These are phyloP conservation scores for Miamiensis avidus DNA, from an alignment of 169 alveolate species.

Conservation along the genomic window DNA sequence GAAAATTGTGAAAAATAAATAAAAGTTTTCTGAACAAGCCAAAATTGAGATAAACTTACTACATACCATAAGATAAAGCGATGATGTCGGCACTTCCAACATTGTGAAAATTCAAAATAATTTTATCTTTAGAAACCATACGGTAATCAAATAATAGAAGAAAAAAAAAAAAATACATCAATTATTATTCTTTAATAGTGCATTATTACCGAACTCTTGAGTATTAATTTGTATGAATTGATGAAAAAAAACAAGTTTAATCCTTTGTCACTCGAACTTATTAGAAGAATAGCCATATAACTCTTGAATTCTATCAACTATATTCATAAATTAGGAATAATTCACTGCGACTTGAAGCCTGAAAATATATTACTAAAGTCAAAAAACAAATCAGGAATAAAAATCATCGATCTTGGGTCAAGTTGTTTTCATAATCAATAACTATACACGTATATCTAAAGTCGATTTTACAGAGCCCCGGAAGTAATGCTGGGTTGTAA, in stretches of 20 bases:
- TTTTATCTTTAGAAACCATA: conserved; percentile 79
- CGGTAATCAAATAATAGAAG: conserved; percentile 55
- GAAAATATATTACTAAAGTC: conserved; percentile 79
- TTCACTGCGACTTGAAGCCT: conserved; percentile 87
- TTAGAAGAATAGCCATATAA: conserved; percentile 65
- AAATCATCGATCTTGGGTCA: conserved; percentile 73
- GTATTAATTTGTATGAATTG: conserved; percentile 71
- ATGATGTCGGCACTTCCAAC: conserved; percentile 64
- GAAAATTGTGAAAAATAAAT: conserved; percentile 75
- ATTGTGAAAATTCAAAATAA: conserved; percentile 68
- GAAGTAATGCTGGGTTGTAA: conserved; percentile 83
- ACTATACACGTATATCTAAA: conserved; percentile 68
- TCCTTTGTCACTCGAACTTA: conserved; percentile 56
- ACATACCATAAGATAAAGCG: conserved; percentile 57
- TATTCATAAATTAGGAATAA: conserved; percentile 58
- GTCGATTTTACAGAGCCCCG: conserved; percentile 79
- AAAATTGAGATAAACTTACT: conserved; percentile 72
- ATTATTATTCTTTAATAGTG: conserved; percentile 51
- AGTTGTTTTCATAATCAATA: conserved; percentile 62
- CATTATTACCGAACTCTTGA: conserved; percentile 75
- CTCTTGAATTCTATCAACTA: conserved; percentile 62
- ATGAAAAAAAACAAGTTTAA: conserved; percentile 55
- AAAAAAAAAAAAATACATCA: conserved; percentile 4
- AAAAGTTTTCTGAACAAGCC: conserved; percentile 70
- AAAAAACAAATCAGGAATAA: conserved; percentile 52